phyloP scores from a whole-genome alignment of 1,284 basidiomycete species.

The Caloboletus inedulis region DNA sequence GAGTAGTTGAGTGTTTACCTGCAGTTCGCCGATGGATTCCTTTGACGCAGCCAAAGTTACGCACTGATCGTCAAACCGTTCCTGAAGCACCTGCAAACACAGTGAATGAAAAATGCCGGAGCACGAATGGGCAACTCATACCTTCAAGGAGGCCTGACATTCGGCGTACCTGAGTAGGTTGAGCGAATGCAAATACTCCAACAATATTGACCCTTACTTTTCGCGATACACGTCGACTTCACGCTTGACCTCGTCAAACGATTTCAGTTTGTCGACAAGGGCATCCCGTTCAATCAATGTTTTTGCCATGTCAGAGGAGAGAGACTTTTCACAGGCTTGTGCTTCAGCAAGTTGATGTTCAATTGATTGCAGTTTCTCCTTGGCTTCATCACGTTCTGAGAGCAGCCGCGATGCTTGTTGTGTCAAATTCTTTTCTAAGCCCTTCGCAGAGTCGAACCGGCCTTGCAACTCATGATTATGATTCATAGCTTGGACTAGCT shows the following conservation, averaged over 20 bases:
- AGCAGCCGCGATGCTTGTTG: conserved; percentile 28
- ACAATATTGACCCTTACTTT: conserved; percentile 20
- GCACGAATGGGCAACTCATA: conserved; percentile 4
- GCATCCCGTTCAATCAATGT: conserved; percentile 19
- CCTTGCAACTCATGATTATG: conserved; percentile 29
- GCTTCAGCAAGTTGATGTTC: conserved; percentile 20
- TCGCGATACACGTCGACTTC: conserved; percentile 24
- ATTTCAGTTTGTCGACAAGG: conserved; percentile 24
- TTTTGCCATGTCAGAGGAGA: conserved; percentile 20
- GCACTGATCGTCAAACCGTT: conserved; percentile 57
- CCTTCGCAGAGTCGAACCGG: conserved; percentile 28
- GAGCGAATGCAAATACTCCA: not conserved
- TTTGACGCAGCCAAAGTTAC: conserved; percentile 49
- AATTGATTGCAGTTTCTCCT: conserved; percentile 11
- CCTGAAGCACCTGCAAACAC: conserved; percentile 46
- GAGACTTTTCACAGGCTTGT: conserved; percentile 16
- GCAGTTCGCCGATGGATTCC: conserved; percentile 51
- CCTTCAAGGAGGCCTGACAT: conserved; percentile 35
- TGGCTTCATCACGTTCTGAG: conserved; percentile 28
- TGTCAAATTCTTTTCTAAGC: conserved; percentile 25
- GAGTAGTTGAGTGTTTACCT: conserved; percentile 35
- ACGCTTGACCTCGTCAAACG: conserved; percentile 17
- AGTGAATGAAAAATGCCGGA: not conserved
- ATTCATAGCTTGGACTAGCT: conserved; percentile 16
- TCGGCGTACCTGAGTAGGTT: conserved; percentile 18